phyloP scores from a whole-genome alignment of 176 grass and related monocot species.

The Raddia guianensis region DNA sequence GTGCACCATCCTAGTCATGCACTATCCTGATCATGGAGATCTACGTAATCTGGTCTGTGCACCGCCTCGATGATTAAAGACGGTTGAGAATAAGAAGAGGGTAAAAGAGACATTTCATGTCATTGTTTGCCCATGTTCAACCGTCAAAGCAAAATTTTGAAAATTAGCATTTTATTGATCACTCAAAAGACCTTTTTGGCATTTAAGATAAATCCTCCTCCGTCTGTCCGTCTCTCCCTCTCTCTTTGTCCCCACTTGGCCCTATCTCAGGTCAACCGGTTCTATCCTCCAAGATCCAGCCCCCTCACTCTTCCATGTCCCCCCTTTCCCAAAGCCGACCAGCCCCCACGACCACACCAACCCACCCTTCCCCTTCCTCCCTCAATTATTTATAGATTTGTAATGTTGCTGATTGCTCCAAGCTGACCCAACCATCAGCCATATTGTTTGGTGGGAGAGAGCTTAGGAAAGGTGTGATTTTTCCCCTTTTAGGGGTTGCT shows the following conservation, averaged over 20 bases:
- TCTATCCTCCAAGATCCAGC: constrained; percentile 50
- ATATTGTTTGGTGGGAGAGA: constrained; percentile 12
- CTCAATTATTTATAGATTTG: constrained; percentile 44
- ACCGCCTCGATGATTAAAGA: too few species aligned
- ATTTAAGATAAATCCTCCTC: not conserved
- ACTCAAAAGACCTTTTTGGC: too few species aligned
- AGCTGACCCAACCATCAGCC: constrained; percentile 31
- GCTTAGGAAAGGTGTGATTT: constrained; percentile 21
- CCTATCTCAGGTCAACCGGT: constrained; percentile 37
- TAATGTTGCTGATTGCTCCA: constrained; percentile 26
- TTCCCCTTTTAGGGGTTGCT: not conserved
- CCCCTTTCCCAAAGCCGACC: constrained; percentile 8
- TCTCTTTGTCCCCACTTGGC: constrained; percentile 33
- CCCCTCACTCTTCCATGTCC: not conserved
- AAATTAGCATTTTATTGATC: not conserved
- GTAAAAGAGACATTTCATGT: too few species aligned
- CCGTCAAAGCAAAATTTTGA: too few species aligned
- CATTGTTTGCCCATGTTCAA: too few species aligned
- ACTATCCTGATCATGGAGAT: too few species aligned
- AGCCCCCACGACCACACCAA: not conserved
- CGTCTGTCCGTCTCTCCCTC: not conserved
- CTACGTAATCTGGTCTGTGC: too few species aligned
- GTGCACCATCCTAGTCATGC: too few species aligned
- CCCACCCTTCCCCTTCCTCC: constrained; percentile 34
- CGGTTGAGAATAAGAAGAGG: too few species aligned